These are phyloP conservation scores for Viola odorata DNA, from an alignment of 345 rosid genomes.

Conservation along the genomic window DNA sequence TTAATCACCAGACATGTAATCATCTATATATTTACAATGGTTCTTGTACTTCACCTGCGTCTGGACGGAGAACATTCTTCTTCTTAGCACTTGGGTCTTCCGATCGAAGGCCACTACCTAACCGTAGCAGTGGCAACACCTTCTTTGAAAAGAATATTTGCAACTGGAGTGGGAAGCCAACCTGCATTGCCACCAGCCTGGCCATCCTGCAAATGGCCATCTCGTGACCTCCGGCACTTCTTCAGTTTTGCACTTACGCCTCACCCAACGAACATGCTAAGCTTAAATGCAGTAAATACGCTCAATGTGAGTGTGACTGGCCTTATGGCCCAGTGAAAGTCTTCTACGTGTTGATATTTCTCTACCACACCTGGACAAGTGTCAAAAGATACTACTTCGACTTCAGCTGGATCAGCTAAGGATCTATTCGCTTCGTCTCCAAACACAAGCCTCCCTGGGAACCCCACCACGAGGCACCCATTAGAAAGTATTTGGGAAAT, in stretches of 20 bases:
- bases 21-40: too few species aligned
- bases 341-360: conserved; percentile 46
- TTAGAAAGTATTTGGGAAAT: conserved; percentile 40
- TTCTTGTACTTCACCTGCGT: too few species aligned
- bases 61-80: too few species aligned
- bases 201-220: conserved; percentile 19
- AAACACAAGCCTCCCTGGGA: conserved; percentile 42
- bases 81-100: too few species aligned
- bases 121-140: conserved; percentile 26
- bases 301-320: conserved; percentile 37
- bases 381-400: conserved; percentile 37
- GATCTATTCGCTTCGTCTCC: conserved; percentile 28
- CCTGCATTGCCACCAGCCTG: conserved; percentile 21
- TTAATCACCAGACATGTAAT: too few species aligned
- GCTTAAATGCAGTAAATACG: conserved; percentile 30
- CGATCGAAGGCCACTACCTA: too few species aligned
- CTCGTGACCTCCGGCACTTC: conserved; percentile 14
- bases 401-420: conserved; percentile 50
- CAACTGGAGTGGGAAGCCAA: conserved; percentile 44
- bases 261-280: conserved; percentile 30
- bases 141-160: conserved; percentile 39
- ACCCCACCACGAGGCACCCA: conserved; percentile 43
- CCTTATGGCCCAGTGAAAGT: conserved; percentile 52
- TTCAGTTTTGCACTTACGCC: conserved; percentile 23
- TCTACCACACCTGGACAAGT: conserved; percentile 42